Evolutionary conservation across 2,329 filamentous ascomycete species (phyloP).

Genomic region (Cercospora brassicicola): DNA sequence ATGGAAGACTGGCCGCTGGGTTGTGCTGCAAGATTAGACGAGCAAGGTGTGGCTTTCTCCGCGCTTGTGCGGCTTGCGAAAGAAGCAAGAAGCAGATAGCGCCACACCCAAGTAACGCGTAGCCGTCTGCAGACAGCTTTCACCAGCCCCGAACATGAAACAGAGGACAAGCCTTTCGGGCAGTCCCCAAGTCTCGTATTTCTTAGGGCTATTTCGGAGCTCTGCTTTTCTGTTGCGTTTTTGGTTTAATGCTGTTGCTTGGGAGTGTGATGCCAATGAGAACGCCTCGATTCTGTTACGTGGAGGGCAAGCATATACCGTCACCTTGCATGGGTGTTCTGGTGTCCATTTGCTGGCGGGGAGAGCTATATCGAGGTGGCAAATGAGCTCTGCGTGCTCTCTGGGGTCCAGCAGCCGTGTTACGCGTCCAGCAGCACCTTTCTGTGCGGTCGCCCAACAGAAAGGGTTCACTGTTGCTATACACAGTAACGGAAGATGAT

Average conservation of each 20-base stretch:
- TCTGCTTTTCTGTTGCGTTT: not conserved
- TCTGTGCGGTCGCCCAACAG: not conserved
- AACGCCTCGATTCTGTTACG: not conserved
- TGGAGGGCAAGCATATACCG: not conserved
- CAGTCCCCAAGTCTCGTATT: not conserved
- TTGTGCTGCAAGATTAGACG: constrained; percentile 17
- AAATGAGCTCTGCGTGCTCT: not conserved
- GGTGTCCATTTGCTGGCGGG: constrained; percentile 7
- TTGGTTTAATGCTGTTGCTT: not conserved
- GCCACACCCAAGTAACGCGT: constrained; percentile 8
- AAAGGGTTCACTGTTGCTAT: not conserved
- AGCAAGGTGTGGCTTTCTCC: constrained; percentile 4
- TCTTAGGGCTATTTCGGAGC: not conserved
- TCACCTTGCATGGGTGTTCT: constrained; percentile 6
- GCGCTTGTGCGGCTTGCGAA: not conserved
- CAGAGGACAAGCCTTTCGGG: not conserved
- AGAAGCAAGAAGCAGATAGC: constrained; percentile 1
- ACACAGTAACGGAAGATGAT: not conserved
- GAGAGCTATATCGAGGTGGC: constrained; percentile 5
- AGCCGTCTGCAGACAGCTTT: constrained; percentile 9
- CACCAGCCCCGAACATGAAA: constrained; percentile 17
- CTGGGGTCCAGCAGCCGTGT: not conserved
- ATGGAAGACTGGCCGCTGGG: not conserved
- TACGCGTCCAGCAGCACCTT: not conserved
- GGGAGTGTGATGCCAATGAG: constrained; percentile 1